Evolutionary conservation across 164 flowering plant species (phyloP).

Genomic region (Piper longum): DNA sequence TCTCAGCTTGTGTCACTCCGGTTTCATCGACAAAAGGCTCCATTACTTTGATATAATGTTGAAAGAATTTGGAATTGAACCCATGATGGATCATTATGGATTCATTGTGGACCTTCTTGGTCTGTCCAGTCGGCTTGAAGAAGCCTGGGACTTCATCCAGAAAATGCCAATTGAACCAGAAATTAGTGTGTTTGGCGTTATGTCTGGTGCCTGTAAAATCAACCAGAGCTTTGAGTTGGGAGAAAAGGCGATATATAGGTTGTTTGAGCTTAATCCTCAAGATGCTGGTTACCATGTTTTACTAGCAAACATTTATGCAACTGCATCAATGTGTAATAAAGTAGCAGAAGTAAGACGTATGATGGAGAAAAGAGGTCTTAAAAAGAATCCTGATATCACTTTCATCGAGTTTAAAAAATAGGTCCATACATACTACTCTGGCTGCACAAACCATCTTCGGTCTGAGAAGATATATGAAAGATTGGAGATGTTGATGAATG

Average conservation of each 20-base stretch:
- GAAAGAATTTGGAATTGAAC: constrained; percentile 44
- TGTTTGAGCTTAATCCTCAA: constrained; percentile 56
- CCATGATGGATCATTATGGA: constrained; percentile 75
- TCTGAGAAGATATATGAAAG: constrained; percentile 47
- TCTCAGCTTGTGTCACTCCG: constrained; percentile 89
- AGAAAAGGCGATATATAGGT: constrained; percentile 50
- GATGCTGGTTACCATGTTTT: constrained; percentile 83
- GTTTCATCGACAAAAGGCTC: constrained; percentile 62
- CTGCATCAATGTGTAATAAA: constrained; percentile 73
- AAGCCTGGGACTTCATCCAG: constrained; percentile 70
- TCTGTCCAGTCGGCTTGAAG: constrained; percentile 47
- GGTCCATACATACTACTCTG: constrained; percentile 73
- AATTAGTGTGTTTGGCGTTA: constrained; percentile 62
- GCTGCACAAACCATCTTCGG: constrained; percentile 66
- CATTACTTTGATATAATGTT: constrained; percentile 45
- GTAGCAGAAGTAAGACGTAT: constrained; percentile 48
- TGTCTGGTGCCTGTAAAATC: constrained; percentile 86
- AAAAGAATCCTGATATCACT: constrained; percentile 80
- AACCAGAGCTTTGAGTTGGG: constrained; percentile 73
- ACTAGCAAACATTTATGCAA: constrained; percentile 63
- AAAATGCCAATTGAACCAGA: constrained; percentile 66
- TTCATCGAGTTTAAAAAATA: constrained; percentile 55
- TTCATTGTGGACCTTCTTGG: constrained; percentile 87
- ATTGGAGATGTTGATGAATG: constrained; percentile 34
- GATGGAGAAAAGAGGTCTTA: constrained; percentile 62